Evolutionary conservation across 2,329 filamentous ascomycete genomes (phyloP).

Genomic region (Daldinia eschscholtzii): DNA sequence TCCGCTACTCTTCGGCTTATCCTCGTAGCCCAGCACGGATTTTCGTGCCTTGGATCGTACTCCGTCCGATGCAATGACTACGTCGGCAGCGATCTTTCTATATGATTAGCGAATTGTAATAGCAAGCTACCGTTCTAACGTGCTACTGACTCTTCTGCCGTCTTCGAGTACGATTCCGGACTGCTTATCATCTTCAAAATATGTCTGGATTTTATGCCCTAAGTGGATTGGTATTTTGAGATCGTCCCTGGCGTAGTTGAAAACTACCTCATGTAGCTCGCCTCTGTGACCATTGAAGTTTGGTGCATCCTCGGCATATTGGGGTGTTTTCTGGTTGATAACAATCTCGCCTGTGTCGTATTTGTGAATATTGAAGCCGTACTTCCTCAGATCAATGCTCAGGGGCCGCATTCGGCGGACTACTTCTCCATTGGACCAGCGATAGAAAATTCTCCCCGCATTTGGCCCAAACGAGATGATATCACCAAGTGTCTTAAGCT

Average conservation of each 20-base stretch:
- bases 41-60: constrained; percentile 66
- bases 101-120: constrained; percentile 25
- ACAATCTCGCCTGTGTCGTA: constrained; percentile 71
- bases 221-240: constrained; percentile 68
- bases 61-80: constrained; percentile 68
- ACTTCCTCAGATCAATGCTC: constrained; percentile 64
- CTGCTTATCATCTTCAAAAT: constrained; percentile 65
- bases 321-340: constrained; percentile 65
- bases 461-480: constrained; percentile 74
- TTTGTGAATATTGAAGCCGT: constrained; percentile 73
- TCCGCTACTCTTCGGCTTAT: constrained; percentile 64
- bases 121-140: neutral
- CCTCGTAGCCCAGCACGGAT: constrained; percentile 64
- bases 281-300: constrained; percentile 72
- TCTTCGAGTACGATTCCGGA: constrained; percentile 65
- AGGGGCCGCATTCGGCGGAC: constrained; percentile 61
- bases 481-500: constrained; percentile 70
- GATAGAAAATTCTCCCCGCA: constrained; percentile 70
- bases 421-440: constrained; percentile 67
- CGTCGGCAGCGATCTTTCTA: constrained; percentile 58
- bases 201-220: constrained; percentile 63
- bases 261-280: constrained; percentile 70
- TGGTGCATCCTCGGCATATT: constrained; percentile 61
- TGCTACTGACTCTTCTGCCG: constrained; percentile 57
- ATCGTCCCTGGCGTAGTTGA: constrained; percentile 67